Conservation (phyloP, 345 rosid species). For the Adansonia digitata region DNA sequence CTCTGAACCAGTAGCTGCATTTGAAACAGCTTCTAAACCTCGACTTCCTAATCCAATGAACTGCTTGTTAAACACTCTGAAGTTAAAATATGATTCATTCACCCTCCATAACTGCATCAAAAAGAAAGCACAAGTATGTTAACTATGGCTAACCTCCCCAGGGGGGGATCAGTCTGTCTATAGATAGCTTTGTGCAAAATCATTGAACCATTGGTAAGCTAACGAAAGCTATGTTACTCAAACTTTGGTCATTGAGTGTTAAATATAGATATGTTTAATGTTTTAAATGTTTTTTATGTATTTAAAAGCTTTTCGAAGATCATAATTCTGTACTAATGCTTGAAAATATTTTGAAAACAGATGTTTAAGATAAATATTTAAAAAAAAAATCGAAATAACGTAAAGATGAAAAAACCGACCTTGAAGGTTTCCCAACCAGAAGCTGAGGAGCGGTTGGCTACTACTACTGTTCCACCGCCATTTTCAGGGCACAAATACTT, state of each 20-base stretch:
- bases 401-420: conserved; percentile 13
- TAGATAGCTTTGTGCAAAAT: background rate
- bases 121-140: background rate
- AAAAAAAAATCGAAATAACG: too few species aligned
- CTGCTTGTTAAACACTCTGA: conserved; percentile 18
- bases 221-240: too few species aligned
- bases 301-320: too few species aligned
- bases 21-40: conserved; percentile 29
- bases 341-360: too few species aligned
- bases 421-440: conserved; percentile 34
- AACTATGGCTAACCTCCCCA: background rate
- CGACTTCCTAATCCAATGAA: conserved; percentile 39
- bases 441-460: conserved; percentile 23
- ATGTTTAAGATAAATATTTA: too few species aligned
- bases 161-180: background rate
- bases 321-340: too few species aligned
- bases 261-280: too few species aligned
- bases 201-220: background rate
- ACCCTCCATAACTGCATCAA: conserved; percentile 23
- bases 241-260: too few species aligned
- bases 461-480: conserved; percentile 22
- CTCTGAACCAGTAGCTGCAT: conserved; percentile 20
- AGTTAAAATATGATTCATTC: background rate
- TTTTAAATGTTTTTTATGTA: too few species aligned
- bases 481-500: conserved; percentile 21